Conservation (phyloP, 1,284 basidiomycete genomes). For the Cutaneotrichosporon sp. region DNA sequence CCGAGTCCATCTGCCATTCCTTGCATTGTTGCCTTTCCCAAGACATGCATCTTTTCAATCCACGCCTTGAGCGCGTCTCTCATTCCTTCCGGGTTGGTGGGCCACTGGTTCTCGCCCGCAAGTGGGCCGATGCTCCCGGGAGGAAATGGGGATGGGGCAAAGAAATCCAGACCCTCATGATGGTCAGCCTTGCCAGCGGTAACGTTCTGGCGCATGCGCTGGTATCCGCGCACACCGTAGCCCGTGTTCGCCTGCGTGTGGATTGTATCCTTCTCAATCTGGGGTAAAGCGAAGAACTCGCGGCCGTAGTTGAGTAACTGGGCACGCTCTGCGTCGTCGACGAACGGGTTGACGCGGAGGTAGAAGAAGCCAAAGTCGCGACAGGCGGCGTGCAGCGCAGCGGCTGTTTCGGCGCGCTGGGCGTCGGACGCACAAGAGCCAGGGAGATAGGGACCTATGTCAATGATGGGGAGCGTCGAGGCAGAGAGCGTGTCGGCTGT, state of each 20-base stretch:
- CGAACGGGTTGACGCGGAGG: slow-evolving; percentile 64
- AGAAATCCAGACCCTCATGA: slow-evolving; percentile 80
- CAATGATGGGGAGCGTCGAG: slow-evolving; percentile 43
- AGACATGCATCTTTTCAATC: slow-evolving; percentile 74
- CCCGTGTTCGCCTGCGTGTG: slow-evolving; percentile 30
- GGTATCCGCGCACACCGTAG: slow-evolving; percentile 66
- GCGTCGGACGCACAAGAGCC: slow-evolving; percentile 4
- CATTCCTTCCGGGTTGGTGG: slow-evolving; percentile 57
- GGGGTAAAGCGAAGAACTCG: slow-evolving; percentile 68
- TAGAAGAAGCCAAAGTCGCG: slow-evolving; percentile 83
- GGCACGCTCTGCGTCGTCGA: slow-evolving; percentile 62
- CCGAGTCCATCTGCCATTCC: slow-evolving; percentile 78
- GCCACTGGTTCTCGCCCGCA: slow-evolving; percentile 77
- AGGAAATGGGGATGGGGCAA: slow-evolving; percentile 58
- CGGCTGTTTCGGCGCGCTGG: slow-evolving; percentile 54
- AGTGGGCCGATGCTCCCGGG: slow-evolving; percentile 16
- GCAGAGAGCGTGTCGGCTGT: background rate
- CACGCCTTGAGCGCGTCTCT: slow-evolving; percentile 65
- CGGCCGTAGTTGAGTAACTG: slow-evolving; percentile 64
- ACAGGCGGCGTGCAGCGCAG: slow-evolving; percentile 69
- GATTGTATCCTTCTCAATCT: slow-evolving; percentile 70
- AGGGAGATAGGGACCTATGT: slow-evolving; percentile 44
- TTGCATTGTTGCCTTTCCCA: slow-evolving; percentile 50
- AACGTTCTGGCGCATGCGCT: slow-evolving; percentile 69
- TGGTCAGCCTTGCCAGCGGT: slow-evolving; percentile 79